A percentile compares a stretch with the other conserved stretches of the same genome.
Evolutionary conservation across 179 eudicot species (phyloP).

Genomic region (Heliamphora pulchella): DNA sequence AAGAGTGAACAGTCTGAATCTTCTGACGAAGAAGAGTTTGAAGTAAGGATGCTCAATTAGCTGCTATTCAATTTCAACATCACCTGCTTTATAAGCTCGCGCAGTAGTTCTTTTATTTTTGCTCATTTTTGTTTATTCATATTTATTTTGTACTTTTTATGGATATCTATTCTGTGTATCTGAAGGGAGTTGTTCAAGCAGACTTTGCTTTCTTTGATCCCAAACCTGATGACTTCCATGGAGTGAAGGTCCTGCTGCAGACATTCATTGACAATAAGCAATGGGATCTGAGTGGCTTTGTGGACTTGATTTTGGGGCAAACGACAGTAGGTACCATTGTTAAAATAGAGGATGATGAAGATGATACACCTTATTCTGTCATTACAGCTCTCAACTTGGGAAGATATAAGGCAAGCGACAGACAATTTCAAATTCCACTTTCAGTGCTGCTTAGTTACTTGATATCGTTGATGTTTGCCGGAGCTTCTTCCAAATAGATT

Average conservation of each 20-base stretch:
- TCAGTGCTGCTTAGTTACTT: conserved; percentile 7
- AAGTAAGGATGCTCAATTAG: conserved; percentile 22
- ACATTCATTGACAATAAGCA: conserved; percentile 55
- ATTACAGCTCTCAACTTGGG: conserved; percentile 65
- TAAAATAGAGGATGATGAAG: conserved; percentile 84
- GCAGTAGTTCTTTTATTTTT: not conserved
- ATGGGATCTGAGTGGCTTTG: conserved; percentile 90
- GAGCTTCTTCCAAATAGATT: too few species aligned
- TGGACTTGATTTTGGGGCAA: conserved; percentile 71
- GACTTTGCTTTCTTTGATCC: conserved; percentile 60
- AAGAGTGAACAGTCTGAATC: conserved; percentile 22
- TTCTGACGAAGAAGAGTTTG: conserved; percentile 34
- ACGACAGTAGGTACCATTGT: conserved; percentile 85
- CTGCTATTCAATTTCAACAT: not conserved
- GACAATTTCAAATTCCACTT: not conserved
- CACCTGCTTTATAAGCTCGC: not conserved
- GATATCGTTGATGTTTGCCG: not conserved
- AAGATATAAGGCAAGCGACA: conserved; percentile 58
- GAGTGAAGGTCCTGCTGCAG: conserved; percentile 70
- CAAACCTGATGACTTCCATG: conserved; percentile 83
- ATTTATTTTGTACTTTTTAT: not conserved
- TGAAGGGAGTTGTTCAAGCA: conserved; percentile 42
- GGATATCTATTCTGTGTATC: conserved; percentile 5
- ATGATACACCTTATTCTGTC: conserved; percentile 62
- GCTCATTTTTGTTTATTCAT: conserved; percentile 1